These are phyloP conservation scores for Monilinia fructigena DNA, from an alignment of 2,329 filamentous ascomycete species.

Conservation along the genomic window DNA sequence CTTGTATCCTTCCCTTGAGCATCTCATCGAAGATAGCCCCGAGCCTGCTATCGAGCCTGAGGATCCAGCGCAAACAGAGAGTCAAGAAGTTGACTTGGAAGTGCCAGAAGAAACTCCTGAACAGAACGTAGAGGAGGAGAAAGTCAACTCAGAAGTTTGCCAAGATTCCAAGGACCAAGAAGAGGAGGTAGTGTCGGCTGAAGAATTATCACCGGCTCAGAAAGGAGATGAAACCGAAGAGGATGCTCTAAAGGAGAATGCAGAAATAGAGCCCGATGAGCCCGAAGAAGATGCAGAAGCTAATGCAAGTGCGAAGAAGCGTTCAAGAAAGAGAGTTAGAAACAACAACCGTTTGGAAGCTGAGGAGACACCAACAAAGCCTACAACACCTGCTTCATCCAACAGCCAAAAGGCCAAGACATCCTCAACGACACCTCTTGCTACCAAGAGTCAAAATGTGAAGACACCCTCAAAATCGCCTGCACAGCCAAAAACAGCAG, in stretches of 20 bases:
- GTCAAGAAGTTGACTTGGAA: neutral
- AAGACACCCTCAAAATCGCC: slow-evolving; percentile 15
- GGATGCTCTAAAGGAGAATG: neutral
- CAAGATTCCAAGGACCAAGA: neutral
- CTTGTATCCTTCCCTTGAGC: slow-evolving; percentile 11
- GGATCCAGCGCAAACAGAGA: slow-evolving; percentile 1
- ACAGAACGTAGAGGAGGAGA: neutral
- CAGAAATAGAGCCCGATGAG: slow-evolving; percentile 6
- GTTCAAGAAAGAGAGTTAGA: slow-evolving; percentile 30
- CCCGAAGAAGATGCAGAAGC: slow-evolving; percentile 16
- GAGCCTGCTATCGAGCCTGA: neutral
- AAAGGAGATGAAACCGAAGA: slow-evolving; percentile 1
- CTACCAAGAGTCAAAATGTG: neutral
- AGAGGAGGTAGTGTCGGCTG: neutral
- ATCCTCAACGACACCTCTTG: slow-evolving; percentile 1
- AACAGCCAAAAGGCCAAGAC: slow-evolving; percentile 2
- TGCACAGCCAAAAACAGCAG: neutral
- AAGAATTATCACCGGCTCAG: neutral
- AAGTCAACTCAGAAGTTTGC: neutral
- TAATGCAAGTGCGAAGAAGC: slow-evolving; percentile 24
- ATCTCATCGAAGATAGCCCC: slow-evolving; percentile 1
- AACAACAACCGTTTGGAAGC: slow-evolving; percentile 31
- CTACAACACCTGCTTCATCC: slow-evolving; percentile 6
- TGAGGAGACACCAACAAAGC: slow-evolving; percentile 13
- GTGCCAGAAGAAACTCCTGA: neutral